A percentile compares a stretch with the other conserved stretches of the same genome.
phyloP scores from a whole-genome alignment of 129 eudicot genomes.

The Sambucus nigra region DNA sequence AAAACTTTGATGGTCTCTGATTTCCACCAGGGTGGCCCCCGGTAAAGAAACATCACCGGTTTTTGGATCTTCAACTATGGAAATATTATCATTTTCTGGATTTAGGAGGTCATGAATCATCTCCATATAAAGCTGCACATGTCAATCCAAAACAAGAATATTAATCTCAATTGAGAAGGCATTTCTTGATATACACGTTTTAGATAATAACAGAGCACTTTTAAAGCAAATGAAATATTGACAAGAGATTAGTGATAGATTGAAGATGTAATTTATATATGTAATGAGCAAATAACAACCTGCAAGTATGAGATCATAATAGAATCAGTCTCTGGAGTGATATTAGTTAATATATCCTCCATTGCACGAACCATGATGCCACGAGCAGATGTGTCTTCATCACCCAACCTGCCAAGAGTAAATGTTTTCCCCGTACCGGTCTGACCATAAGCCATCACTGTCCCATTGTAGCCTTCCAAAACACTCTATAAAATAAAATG shows the following conservation, averaged over 20 bases:
- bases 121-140: conserved; percentile 96
- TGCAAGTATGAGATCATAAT: conserved; percentile 81
- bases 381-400: conserved; percentile 96
- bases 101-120: conserved; percentile 87
- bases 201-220: background rate
- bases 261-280: background rate
- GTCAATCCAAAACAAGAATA: conserved; percentile 4
- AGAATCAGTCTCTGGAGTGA: conserved; percentile 69
- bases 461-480: conserved; percentile 97
- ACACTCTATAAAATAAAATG: conserved; percentile 69
- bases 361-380: conserved; percentile 99
- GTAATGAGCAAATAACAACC: conserved; percentile 33
- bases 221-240: background rate
- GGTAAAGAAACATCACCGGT: conserved; percentile 98
- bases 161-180: background rate
- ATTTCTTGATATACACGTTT: background rate
- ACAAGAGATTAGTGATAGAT: background rate
- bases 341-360: conserved; percentile 85
- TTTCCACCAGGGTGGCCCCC: conserved; percentile 75
- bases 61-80: conserved; percentile 93
- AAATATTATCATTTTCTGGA: conserved; percentile 87
- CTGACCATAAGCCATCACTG: conserved; percentile 99
- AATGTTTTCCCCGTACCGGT: conserved; percentile 98
- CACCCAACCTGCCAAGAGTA: conserved; percentile 95
- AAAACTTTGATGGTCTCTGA: conserved; percentile 72